Conservation (phyloP, 2,329 filamentous ascomycete genomes). For the Fusarium tjaetaba region DNA sequence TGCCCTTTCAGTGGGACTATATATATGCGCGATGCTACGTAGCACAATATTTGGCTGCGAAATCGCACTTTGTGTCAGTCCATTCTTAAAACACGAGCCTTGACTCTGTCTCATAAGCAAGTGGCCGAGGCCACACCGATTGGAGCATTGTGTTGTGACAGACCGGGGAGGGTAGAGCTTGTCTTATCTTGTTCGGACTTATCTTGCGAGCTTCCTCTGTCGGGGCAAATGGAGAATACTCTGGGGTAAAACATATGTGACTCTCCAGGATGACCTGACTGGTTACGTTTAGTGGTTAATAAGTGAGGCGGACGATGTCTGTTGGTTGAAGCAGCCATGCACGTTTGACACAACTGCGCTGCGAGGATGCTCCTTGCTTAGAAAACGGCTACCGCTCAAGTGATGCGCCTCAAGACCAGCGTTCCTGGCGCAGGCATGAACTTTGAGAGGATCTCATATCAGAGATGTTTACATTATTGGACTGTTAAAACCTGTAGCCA, state of each 20-base stretch:
- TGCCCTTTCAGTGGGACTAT: background rate
- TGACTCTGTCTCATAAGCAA: background rate
- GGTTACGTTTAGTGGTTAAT: background rate
- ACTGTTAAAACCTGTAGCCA: background rate
- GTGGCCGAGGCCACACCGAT: conserved; percentile 4
- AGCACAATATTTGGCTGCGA: conserved; percentile 5
- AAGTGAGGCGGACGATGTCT: background rate
- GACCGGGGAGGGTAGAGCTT: background rate
- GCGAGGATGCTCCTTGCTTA: conserved; percentile 17
- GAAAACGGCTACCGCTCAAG: background rate
- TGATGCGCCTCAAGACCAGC: background rate
- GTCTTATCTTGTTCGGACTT: background rate
- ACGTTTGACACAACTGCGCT: background rate
- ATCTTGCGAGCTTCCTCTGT: background rate
- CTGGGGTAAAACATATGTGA: background rate
- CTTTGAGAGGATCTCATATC: background rate
- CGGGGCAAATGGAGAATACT: background rate
- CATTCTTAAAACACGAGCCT: conserved; percentile 2
- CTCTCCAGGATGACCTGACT: conserved; percentile 3
- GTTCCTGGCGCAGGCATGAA: background rate
- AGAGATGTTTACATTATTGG: background rate
- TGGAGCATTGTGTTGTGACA: conserved; percentile 6
- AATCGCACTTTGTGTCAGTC: background rate
- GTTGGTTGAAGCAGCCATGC: background rate
- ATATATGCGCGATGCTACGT: conserved; percentile 12